Evolutionary conservation across 164 flowering plant species (phyloP).

Genomic region (Cinnamomum chago): DNA sequence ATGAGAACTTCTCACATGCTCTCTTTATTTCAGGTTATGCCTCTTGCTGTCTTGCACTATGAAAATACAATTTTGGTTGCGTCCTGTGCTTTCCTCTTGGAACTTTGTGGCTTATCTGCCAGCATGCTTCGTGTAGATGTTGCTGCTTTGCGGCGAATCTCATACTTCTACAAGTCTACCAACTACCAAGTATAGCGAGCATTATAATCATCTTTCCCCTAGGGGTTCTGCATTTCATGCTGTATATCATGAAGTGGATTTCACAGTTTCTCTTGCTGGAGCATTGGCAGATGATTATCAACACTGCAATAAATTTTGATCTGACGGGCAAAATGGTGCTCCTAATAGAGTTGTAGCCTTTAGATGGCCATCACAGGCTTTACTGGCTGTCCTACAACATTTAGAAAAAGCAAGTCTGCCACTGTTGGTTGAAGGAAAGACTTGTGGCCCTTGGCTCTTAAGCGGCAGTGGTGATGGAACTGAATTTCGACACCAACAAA

Average conservation of each 20-base stretch:
- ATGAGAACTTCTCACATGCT: not conserved
- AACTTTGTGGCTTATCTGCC: constrained; percentile 94
- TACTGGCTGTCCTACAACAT: constrained; percentile 72
- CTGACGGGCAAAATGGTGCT: constrained; percentile 20
- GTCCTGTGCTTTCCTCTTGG: constrained; percentile 81
- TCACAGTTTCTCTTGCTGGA: constrained; percentile 69
- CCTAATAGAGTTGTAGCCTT: constrained; percentile 9
- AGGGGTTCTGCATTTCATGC: constrained; percentile 54
- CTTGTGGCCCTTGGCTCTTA: constrained; percentile 87
- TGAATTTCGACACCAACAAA: constrained; percentile 73
- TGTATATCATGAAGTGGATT: constrained; percentile 45
- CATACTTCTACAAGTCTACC: constrained; percentile 57
- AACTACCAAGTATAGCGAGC: constrained; percentile 36
- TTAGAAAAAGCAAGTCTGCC: constrained; percentile 90
- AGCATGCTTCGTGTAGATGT: constrained; percentile 70
- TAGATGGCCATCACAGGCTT: constrained; percentile 43
- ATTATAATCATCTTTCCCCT: constrained; percentile 37
- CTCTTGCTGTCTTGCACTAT: constrained; percentile 78
- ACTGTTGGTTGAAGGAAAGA: constrained; percentile 30
- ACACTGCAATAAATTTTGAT: constrained; percentile 30
- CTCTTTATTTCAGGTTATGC: constrained; percentile 59
- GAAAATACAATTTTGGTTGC: constrained; percentile 76
- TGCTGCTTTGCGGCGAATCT: constrained; percentile 79
- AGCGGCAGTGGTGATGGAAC: constrained; percentile 75
- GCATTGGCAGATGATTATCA: constrained; percentile 86